phyloP scores from a whole-genome alignment of 352 stramenopile genomes.

The Pythium pyrilobum region DNA sequence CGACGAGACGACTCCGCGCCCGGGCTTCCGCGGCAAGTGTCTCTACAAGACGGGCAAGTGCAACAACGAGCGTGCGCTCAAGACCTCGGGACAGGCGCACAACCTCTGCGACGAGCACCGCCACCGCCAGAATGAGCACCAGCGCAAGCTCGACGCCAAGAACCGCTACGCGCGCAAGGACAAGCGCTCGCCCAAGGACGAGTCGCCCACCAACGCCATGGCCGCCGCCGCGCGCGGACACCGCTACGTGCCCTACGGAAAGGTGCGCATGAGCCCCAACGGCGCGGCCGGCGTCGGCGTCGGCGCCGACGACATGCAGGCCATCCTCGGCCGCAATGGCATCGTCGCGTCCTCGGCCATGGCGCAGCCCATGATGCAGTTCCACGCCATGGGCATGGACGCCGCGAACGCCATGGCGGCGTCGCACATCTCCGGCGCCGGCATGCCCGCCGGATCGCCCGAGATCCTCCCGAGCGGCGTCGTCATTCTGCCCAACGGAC shows the following conservation, averaged over 20 bases:
- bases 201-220: conserved; percentile 14
- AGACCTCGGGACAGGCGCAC: conserved; percentile 74
- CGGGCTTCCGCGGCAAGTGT: conserved; percentile 66
- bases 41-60: conserved; percentile 88
- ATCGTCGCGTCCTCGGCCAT: conserved; percentile 10
- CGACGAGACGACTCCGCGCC: conserved; percentile 13
- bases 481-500: conserved; percentile 40
- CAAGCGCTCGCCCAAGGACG: conserved; percentile 23
- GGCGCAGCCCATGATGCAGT: conserved; percentile 18
- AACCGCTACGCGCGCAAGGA: conserved; percentile 67
- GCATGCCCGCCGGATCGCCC: not conserved
- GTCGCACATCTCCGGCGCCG: not conserved
- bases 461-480: conserved; percentile 25
- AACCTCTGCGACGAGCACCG: conserved; percentile 85
- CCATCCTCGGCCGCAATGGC: conserved; percentile 7
- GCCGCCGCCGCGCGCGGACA: conserved; percentile 2
- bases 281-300: not conserved
- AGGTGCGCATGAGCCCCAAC: conserved; percentile 19
- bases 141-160: conserved; percentile 85
- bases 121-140: conserved; percentile 78
- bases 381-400: conserved; percentile 6
- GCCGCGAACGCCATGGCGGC: conserved; percentile 3
- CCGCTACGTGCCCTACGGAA: conserved; percentile 20
- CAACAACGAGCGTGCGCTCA: conserved; percentile 79
- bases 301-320: conserved; percentile 10